Conservation (phyloP, 306 rosid species). For the Cajanus cajan region DNA sequence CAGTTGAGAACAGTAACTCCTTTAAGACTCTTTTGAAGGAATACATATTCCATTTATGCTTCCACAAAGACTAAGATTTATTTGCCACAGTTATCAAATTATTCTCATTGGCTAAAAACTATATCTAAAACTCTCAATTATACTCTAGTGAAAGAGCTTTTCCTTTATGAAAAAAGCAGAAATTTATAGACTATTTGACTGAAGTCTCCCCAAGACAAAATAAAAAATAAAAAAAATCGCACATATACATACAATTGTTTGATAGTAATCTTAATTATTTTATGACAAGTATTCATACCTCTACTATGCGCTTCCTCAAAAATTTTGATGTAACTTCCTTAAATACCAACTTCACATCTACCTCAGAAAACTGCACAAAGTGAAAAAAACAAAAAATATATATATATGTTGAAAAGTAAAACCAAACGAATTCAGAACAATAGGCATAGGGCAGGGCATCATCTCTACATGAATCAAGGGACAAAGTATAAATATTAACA, state of each 20-base stretch:
- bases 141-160: background rate
- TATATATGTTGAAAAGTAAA: background rate
- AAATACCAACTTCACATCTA: conserved; percentile 94
- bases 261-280: conserved; percentile 21
- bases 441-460: conserved; percentile 1
- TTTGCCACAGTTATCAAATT: background rate
- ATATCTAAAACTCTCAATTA: background rate
- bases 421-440: conserved; percentile 2
- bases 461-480: conserved; percentile 19
- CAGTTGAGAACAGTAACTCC: background rate
- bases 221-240: background rate
- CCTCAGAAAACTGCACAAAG: conserved; percentile 77
- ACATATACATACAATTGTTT: background rate
- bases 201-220: conserved; percentile 4
- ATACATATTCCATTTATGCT: background rate
- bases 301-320: conserved; percentile 85
- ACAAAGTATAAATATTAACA: conserved; percentile 17
- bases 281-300: conserved; percentile 54
- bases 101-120: background rate
- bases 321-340: conserved; percentile 87
- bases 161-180: conserved; percentile 9
- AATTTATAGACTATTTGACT: background rate
- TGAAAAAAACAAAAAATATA: background rate
- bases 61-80: background rate
- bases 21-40: background rate